These are phyloP conservation scores for Citrus trifoliata DNA, from an alignment of 345 rosid species.

Conservation along the genomic window DNA sequence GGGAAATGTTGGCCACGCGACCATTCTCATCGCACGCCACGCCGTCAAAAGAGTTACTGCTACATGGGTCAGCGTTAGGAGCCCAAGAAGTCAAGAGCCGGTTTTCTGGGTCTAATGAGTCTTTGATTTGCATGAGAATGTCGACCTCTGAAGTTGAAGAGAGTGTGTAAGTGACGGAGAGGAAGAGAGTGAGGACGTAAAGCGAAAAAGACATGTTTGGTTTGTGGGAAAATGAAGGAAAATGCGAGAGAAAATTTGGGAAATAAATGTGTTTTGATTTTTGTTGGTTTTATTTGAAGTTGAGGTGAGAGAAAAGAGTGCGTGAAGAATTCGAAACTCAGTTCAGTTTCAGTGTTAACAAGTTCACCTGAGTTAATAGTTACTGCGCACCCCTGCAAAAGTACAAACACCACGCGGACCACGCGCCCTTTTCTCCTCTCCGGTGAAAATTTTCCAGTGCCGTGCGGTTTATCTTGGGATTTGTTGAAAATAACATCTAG, in stretches of 20 bases:
- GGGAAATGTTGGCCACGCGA: slow-evolving; percentile 76
- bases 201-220: slow-evolving; percentile 47
- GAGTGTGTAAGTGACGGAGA: slow-evolving; percentile 26
- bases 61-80: slow-evolving; percentile 52
- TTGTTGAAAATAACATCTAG: background rate
- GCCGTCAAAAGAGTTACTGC: slow-evolving; percentile 59
- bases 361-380: background rate
- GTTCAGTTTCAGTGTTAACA: background rate
- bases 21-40: slow-evolving; percentile 77
- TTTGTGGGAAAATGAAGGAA: slow-evolving; percentile 30
- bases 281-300: background rate
- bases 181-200: slow-evolving; percentile 27
- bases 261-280: slow-evolving; percentile 16
- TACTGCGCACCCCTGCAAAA: background rate
- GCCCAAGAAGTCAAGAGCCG: slow-evolving; percentile 76
- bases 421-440: background rate
- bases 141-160: slow-evolving; percentile 56
- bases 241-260: slow-evolving; percentile 22
- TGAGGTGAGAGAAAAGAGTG: background rate
- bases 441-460: background rate
- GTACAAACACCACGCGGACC: background rate
- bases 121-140: slow-evolving; percentile 68
- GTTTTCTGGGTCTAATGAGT: slow-evolving; percentile 75
- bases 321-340: background rate
- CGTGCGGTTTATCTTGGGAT: background rate